A percentile compares a stretch with the other conserved stretches of the same genome.
Evolutionary conservation across 208 protist genomes (phyloP).

Genomic region (Phytomonas sp.): DNA sequence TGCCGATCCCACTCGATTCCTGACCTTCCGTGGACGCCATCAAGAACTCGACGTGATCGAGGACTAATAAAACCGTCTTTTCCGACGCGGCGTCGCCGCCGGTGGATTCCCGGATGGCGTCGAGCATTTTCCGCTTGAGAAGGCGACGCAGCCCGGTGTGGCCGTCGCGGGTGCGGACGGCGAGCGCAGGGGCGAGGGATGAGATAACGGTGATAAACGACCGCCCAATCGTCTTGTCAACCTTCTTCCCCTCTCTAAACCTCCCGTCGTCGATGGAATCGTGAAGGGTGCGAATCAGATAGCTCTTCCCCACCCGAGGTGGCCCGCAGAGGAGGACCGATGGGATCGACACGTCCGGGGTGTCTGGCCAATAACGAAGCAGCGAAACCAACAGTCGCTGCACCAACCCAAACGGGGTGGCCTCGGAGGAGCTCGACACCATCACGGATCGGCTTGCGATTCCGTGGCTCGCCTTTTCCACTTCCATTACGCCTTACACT

Average conservation of each 20-base stretch:
- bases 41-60: slow-evolving; percentile 70
- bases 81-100: not conserved
- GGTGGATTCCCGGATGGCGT: slow-evolving; percentile 3
- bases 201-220: slow-evolving; percentile 20
- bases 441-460: too few species aligned
- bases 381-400: slow-evolving; percentile 28
- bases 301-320: slow-evolving; percentile 55
- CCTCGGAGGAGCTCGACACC: too few species aligned
- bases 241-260: not conserved
- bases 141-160: slow-evolving; percentile 35
- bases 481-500: too few species aligned
- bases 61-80: slow-evolving; percentile 27
- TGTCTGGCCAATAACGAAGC: slow-evolving; percentile 40
- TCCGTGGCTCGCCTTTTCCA: too few species aligned
- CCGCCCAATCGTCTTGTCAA: too few species aligned
- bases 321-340: slow-evolving; percentile 52
- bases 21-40: not conserved
- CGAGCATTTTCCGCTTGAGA: slow-evolving; percentile 1
- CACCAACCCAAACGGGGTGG: slow-evolving; percentile 7
- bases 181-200: slow-evolving; percentile 21
- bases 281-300: slow-evolving; percentile 21
- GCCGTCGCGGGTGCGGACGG: slow-evolving; percentile 28
- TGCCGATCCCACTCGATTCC: not conserved
- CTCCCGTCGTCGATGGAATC: not conserved
- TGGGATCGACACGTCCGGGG: slow-evolving; percentile 16